Base-by-base conservation (phyloP, 2,329 filamentous ascomycete genomes). In the Kalmusia sp. region DNA sequence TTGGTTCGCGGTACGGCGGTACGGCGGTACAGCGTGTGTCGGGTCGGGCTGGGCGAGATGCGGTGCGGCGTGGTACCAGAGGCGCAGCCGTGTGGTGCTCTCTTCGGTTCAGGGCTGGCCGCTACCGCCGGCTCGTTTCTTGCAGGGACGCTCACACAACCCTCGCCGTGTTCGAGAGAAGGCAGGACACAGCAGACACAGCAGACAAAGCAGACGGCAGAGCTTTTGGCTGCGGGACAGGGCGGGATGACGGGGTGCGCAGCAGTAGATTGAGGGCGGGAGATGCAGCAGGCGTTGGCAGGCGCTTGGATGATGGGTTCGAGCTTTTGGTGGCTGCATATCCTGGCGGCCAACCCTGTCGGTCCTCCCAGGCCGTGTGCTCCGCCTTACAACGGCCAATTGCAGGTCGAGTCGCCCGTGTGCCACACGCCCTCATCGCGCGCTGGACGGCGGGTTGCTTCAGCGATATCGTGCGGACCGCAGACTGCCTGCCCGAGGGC, bases 261-360 rank as follows among this genome's bases (percentile, higher is more conserved):
- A 46, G 46, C 48, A 12, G 50, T 40, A 44, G 45, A 49, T 33
- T 48, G 51, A 37, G 28, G 28, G 41, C 51, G 39, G 56, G 40
- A 50, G 28, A 53, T 49, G 21, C 37, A 50, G 49, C 41, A 53
- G 51, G 51, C 55, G 54, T 48, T 57, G 48, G 57, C 57, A 54
- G 52, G 39, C 62, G 62, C 59, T 54, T 55, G 49, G 55, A n/a
- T n/a, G 58, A 57, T 65, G 58, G 44, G 64, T 62, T 63, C 57
- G 52, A 46, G 63, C 58, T 41, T n/a, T 39, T 56, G 58, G 64
- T 70, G 67, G 68, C 68, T 67, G 49, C 31, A 37, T 27, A 38
- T 46, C 21, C 43, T 34, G 19, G 43, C 15, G 30, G 30, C 43
- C 41, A 44, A 44, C 41, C 45, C 40, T 24, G 62, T 63, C 66